Evolutionary conservation across 1,284 basidiomycete genomes (phyloP).

Genomic region (Athelia sp.): DNA sequence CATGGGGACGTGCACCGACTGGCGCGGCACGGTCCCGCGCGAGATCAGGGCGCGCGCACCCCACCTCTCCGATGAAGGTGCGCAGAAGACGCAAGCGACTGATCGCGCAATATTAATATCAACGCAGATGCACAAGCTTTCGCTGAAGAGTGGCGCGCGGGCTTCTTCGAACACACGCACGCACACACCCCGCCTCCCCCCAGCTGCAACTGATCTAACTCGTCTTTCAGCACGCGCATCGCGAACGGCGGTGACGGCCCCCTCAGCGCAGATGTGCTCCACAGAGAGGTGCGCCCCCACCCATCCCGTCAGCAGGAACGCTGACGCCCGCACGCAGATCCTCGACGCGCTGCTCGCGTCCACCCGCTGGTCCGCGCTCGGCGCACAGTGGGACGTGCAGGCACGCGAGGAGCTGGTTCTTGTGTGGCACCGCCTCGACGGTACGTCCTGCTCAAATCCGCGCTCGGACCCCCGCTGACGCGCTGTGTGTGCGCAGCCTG

Average conservation of each 20-base stretch:
- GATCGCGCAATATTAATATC: no score
- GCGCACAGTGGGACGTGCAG: slow-evolving; percentile 33
- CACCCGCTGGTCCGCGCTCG: slow-evolving; percentile 42
- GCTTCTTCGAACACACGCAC: no score
- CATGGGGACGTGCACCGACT: no score
- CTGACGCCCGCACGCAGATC: slow-evolving; percentile 30
- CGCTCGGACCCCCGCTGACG: not conserved
- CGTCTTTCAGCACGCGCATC: slow-evolving; percentile 19
- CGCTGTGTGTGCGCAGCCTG: slow-evolving; percentile 36
- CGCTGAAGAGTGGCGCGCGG: no score
- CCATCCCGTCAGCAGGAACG: not conserved
- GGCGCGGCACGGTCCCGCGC: no score
- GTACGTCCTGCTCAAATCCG: slow-evolving; percentile 22
- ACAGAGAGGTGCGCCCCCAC: slow-evolving; percentile 39
- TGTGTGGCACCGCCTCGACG: slow-evolving; percentile 52
- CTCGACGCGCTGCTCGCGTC: slow-evolving; percentile 48
- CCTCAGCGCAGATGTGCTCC: slow-evolving; percentile 49
- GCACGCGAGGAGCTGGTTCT: slow-evolving; percentile 39
- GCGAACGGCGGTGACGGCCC: slow-evolving; percentile 41
- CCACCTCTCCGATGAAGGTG: no score
- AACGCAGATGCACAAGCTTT: no score
- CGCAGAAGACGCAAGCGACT: no score
- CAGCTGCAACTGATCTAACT: no score
- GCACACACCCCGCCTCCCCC: no score
- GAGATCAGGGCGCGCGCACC: no score